These are phyloP conservation scores for Tetrahymena malaccensis DNA, from an alignment of 73 alveolate species.

Conservation along the genomic window DNA sequence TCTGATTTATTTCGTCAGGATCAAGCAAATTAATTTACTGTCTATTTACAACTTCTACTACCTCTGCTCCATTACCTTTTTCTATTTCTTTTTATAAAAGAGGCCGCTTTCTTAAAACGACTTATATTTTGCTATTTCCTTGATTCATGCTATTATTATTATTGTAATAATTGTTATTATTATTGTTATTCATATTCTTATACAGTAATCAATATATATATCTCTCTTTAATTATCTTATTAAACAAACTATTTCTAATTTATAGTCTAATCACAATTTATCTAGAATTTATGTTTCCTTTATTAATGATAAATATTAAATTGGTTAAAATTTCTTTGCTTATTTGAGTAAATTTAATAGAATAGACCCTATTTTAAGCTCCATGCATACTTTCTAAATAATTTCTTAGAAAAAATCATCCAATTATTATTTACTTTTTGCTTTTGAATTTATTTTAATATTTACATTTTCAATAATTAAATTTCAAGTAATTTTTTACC, in stretches of 20 bases:
- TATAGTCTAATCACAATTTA: not conserved
- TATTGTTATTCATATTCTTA: not conserved
- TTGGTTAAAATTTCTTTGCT: no score
- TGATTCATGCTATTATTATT: not conserved
- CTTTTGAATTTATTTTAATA: not conserved
- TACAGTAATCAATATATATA: not conserved
- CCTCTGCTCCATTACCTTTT: not conserved
- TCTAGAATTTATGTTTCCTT: not conserved
- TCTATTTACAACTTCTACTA: not conserved
- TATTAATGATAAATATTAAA: no score
- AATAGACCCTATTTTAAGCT: not conserved
- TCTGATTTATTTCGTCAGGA: not conserved
- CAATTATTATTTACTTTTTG: not conserved
- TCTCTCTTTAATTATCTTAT: not conserved
- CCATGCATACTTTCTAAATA: not conserved
- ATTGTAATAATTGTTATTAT: not conserved
- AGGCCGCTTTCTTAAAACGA: not conserved
- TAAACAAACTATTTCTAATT: not conserved
- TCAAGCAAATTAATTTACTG: not conserved
- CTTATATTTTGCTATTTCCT: not conserved
- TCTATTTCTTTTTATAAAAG: not conserved
- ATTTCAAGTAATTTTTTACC: not conserved
- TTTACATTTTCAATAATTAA: not conserved
- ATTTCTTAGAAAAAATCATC: not conserved
- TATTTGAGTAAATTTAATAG: not conserved